Evolutionary conservation across 805 yeast species (phyloP), one percentile per base, ranked within the genome.

Genomic region (Starmera quercuum): DNA sequence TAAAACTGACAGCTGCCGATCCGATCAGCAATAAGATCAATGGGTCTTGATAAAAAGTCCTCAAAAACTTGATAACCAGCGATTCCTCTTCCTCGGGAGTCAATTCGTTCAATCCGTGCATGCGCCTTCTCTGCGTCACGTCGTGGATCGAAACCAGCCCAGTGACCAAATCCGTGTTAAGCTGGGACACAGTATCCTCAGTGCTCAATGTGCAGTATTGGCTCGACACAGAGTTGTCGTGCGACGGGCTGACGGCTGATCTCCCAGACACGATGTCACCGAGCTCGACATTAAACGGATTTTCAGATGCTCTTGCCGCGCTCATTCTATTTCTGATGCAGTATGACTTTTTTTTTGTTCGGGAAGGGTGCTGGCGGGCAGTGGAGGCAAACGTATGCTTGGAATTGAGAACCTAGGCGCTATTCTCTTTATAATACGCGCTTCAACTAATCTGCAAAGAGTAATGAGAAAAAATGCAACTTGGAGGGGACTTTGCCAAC

Each of bases 31-130:
- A 64, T 45, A 92, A 64, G 44, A 92, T 90, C 61, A 92, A 68
- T 17, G 96, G 97, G 59, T 92, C 95, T 46, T 83, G 88, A 49
- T 84, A 78, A 51, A 92, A 92, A 35, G 80, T 85, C 39, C 79
- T 66, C 8, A 86, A 33, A 48, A 92, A 92, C 56, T 84, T 83
- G 61, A 71, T 57, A n/a, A 74, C 38, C 29, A 90, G 51, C 27
- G 67, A 60, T 45, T 88, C 96, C 16, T 80, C 84, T 34, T 85
- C 95, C 14, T 85, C 95, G 4, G 66, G 63, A 7, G 64, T 62
- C 31, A 94, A 68, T 48, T 85, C 97, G 56, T 92, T 92, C 25
- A 71, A 44, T 2, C 99, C 99, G 52, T 85, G 81, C 13, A 78
- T 63, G 16, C 76, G 66, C 46, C 90, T 71, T 46, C 97, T 69